These are phyloP conservation scores for Abrus pulchellus DNA, from an alignment of 306 rosid species.

Conservation along the genomic window DNA sequence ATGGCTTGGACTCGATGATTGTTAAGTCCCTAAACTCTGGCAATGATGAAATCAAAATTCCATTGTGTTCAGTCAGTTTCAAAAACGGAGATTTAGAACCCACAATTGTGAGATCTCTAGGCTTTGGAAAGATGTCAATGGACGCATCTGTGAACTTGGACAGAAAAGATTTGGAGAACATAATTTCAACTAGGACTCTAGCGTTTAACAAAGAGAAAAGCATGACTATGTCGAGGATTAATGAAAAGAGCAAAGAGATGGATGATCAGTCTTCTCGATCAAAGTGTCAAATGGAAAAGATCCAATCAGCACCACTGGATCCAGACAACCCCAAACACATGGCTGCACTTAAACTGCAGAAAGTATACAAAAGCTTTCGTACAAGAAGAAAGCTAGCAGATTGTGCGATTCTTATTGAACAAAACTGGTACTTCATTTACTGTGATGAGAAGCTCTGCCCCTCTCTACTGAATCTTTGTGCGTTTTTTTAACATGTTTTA, in stretches of 20 bases:
- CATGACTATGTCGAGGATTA: constrained; percentile 27
- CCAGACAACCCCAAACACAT: constrained; percentile 63
- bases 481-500: neutral
- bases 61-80: constrained; percentile 64
- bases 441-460: neutral
- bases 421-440: constrained; percentile 68
- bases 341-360: constrained; percentile 86
- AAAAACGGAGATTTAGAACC: constrained; percentile 63
- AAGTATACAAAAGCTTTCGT: constrained; percentile 89
- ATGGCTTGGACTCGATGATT: constrained; percentile 59
- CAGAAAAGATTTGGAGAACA: constrained; percentile 57
- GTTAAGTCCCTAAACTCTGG: constrained; percentile 67
- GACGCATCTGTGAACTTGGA: constrained; percentile 70
- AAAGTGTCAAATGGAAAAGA: constrained; percentile 48
- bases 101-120: constrained; percentile 54
- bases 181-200: constrained; percentile 44
- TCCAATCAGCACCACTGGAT: constrained; percentile 50
- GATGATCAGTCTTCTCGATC: constrained; percentile 47
- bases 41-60: constrained; percentile 55
- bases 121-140: constrained; percentile 63
- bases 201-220: constrained; percentile 50
- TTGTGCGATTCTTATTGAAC: constrained; percentile 86
- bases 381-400: constrained; percentile 83
- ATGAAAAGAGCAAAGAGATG: constrained; percentile 51
- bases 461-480: neutral